Base-by-base conservation (phyloP, 331 rosid species). In the Dryas integrifolia region DNA sequence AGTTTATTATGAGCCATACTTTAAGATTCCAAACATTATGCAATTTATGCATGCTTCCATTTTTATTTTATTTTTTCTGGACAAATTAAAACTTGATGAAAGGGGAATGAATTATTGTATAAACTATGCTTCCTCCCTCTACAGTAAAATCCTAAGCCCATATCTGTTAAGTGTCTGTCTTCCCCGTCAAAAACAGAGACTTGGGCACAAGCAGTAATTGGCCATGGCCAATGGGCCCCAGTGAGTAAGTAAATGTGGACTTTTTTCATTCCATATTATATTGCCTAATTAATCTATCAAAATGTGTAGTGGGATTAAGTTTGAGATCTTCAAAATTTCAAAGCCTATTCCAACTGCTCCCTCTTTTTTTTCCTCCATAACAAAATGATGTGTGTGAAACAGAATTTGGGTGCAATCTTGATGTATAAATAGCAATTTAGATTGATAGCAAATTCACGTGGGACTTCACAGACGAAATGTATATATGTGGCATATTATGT, bases 371-470 rank as follows among this genome's bases (percentile, higher is more conserved):
- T 35, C 65, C 44, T 58, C 18, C 45, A 50, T 7, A 0, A 53
- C 39, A 40, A 30, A 30, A 30, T 30, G 1, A 30, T 30, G 24
- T 21, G 24, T 21, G 24, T 21, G 24, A 30, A 30, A 30, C 35
- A 1, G 35, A 30, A 30, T 30, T 30, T 30, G 35, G 35, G 35
- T 30, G 35, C 35, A 30, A 30, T 30, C 35, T 30, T 30, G 3
- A 30, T 30, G 35, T 30, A 30, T 39, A 14, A 15, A 14, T 12
- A 13, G n/a, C 49, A 40, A 8, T 61, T 39, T 48, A 40, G 39
- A 62, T 40, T 62, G 24, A 62, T 14, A 14, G 14, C 67, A 40
- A n/a, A 15, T 62, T 40, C 67, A 62, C 67, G 41, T 62, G 67
- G 67, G 59, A 30, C 35, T 1, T 30, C 2, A 30, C 35, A 30